Evolutionary conservation across 2,329 filamentous ascomycete species (phyloP).

Genomic region (Colletotrichum australisinense): DNA sequence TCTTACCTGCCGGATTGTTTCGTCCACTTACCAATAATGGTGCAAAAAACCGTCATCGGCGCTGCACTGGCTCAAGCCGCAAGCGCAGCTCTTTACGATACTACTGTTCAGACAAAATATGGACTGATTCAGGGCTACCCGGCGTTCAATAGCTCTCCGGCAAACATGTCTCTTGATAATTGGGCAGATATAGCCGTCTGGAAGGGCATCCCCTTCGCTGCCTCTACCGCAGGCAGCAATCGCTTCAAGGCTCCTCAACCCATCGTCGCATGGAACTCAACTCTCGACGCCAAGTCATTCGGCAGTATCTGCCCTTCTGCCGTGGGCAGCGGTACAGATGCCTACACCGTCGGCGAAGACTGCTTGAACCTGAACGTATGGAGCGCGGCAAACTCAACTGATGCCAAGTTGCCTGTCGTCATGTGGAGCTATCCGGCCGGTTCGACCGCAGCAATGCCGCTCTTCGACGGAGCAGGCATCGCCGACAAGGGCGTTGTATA

Average conservation of each 20-base stretch:
- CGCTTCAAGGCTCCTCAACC: background rate
- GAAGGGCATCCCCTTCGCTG: background rate
- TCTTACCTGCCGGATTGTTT: background rate
- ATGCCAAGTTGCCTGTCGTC: slow-evolving; percentile 44
- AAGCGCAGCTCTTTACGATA: background rate
- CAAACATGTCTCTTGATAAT: slow-evolving; percentile 24
- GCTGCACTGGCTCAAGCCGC: background rate
- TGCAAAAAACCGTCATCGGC: background rate
- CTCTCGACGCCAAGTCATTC: slow-evolving; percentile 34
- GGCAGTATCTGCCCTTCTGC: slow-evolving; percentile 15
- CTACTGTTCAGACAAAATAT: background rate
- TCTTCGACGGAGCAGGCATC: no score
- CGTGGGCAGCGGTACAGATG: background rate
- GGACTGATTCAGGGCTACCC: slow-evolving; percentile 13
- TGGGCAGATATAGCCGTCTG: slow-evolving; percentile 14
- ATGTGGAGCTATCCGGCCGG: slow-evolving; percentile 38
- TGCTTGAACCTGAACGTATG: slow-evolving; percentile 48
- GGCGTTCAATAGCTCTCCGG: background rate
- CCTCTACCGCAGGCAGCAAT: background rate
- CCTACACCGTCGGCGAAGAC: slow-evolving; percentile 41
- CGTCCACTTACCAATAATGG: background rate
- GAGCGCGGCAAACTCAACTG: slow-evolving; percentile 41
- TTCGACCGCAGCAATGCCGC: no score
- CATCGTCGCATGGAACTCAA: slow-evolving; percentile 37
- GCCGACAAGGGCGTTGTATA: no score